Evolutionary conservation across 345 rosid species (phyloP).

Genomic region (Lumnitzera littorea): DNA sequence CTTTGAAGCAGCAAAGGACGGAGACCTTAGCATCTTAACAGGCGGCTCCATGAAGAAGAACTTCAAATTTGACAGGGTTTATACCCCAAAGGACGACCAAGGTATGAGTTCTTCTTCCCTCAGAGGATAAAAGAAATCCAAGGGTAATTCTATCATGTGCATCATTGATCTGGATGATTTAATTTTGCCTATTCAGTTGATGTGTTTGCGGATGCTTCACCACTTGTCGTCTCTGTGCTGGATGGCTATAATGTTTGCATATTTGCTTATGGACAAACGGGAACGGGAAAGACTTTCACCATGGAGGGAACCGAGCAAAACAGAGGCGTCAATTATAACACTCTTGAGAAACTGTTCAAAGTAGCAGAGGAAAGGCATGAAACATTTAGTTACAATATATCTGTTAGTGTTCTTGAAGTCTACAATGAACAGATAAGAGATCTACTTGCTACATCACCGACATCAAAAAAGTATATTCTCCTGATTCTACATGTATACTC

Average conservation of each 20-base stretch:
- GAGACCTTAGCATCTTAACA: conserved; percentile 71
- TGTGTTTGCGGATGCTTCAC: conserved; percentile 87
- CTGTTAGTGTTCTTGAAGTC: conserved; percentile 96
- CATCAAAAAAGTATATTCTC: conserved; percentile 61
- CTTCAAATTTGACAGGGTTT: conserved; percentile 84
- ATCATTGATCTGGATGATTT: neutral
- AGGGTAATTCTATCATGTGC: no score
- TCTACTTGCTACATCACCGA: conserved; percentile 68
- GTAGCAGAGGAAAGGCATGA: conserved; percentile 74
- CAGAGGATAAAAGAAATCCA: neutral
- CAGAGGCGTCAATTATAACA: conserved; percentile 92
- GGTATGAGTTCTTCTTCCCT: conserved; percentile 28
- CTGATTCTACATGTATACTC: neutral
- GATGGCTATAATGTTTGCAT: conserved; percentile 98
- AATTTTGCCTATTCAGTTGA: conserved; percentile 44
- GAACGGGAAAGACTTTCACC: conserved; percentile 96
- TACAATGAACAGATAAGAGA: conserved; percentile 97
- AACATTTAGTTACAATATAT: conserved; percentile 51
- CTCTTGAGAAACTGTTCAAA: conserved; percentile 76
- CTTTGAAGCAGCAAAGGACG: conserved; percentile 80
- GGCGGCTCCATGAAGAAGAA: conserved; percentile 52
- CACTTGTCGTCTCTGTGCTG: conserved; percentile 78
- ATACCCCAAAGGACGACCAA: conserved; percentile 84
- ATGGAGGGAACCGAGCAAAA: conserved; percentile 87
- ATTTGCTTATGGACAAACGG: conserved; percentile 97